These are phyloP conservation scores for Populus hybrid DNA, from an alignment of 441 rosid genomes.

Conservation along the genomic window DNA sequence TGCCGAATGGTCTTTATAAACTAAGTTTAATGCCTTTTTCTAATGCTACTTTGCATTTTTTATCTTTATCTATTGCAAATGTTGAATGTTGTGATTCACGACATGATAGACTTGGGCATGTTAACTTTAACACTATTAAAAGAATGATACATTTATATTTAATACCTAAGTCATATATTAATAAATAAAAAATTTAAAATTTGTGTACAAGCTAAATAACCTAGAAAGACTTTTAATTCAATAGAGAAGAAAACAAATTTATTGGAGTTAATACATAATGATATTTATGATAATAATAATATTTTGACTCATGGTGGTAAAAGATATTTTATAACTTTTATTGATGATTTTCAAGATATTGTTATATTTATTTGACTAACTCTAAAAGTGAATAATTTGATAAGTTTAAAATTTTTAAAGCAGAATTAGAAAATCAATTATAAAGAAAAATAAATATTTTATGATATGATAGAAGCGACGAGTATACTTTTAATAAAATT, in stretches of 20 bases:
- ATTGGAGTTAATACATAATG: background rate
- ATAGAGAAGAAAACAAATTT: background rate
- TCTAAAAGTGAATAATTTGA: too few species aligned
- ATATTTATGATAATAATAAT: background rate
- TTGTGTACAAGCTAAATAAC: constrained; percentile 1
- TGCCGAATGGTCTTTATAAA: too few species aligned
- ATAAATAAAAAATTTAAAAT: background rate
- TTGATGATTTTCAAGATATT: too few species aligned
- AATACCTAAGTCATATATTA: background rate
- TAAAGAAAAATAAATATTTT: too few species aligned
- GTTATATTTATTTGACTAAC: too few species aligned
- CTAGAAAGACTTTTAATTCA: background rate
- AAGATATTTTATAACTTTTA: too few species aligned
- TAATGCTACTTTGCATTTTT: background rate
- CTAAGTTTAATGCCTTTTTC: background rate
- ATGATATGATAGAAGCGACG: too few species aligned
- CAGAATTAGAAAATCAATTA: too few species aligned
- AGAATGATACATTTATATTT: constrained; percentile 1
- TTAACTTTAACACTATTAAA: constrained; percentile 1
- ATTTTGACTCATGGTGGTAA: background rate
- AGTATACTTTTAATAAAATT: too few species aligned
- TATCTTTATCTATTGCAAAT: background rate
- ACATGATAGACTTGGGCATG: background rate
- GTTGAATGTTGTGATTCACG: constrained; percentile 5
- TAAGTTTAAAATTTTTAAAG: too few species aligned